Conservation (phyloP, 2,329 filamentous ascomycete species). For the Waltergamsia citrina region DNA sequence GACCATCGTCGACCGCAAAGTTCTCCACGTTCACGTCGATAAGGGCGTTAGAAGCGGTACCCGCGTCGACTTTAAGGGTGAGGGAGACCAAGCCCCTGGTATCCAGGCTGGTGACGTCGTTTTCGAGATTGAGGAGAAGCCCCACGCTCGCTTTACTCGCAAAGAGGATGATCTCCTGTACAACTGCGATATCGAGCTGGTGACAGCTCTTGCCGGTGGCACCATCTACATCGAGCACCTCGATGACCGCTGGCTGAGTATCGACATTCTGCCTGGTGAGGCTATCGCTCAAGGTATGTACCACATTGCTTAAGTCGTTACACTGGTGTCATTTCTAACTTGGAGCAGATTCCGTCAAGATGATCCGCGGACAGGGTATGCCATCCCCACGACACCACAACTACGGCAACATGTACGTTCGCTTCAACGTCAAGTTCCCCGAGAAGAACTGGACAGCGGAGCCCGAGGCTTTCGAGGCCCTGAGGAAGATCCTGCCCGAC, state of each 20-base stretch:
- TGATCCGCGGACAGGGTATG: slow-evolving; percentile 96
- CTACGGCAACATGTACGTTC: slow-evolving; percentile 90
- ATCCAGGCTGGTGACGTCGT: slow-evolving; percentile 92
- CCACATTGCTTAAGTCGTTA: not conserved
- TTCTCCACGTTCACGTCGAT: slow-evolving; percentile 96
- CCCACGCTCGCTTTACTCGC: slow-evolving; percentile 88
- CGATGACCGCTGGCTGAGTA: slow-evolving; percentile 91
- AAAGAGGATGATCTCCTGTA: slow-evolving; percentile 96
- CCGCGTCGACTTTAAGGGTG: slow-evolving; percentile 94
- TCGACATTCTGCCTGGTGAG: slow-evolving; percentile 89
- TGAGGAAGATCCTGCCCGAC: slow-evolving; percentile 78
- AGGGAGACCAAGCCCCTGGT: slow-evolving; percentile 92
- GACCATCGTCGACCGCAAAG: slow-evolving; percentile 94
- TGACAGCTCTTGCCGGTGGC: slow-evolving; percentile 89
- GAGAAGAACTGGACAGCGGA: slow-evolving; percentile 62
- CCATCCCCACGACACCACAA: slow-evolving; percentile 93
- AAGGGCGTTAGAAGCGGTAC: slow-evolving; percentile 87
- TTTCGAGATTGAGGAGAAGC: slow-evolving; percentile 99
- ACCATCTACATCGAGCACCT: slow-evolving; percentile 91
- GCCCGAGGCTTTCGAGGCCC: slow-evolving; percentile 61
- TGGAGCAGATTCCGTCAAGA: slow-evolving; percentile 70
- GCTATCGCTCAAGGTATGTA: slow-evolving; percentile 81
- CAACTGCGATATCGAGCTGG: slow-evolving; percentile 88
- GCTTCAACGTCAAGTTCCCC: slow-evolving; percentile 97
- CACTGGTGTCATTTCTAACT: slow-evolving; percentile 4